phyloP scores from a whole-genome alignment of 1,139 yeast genomes.

The Lipomyces yarrowii region DNA sequence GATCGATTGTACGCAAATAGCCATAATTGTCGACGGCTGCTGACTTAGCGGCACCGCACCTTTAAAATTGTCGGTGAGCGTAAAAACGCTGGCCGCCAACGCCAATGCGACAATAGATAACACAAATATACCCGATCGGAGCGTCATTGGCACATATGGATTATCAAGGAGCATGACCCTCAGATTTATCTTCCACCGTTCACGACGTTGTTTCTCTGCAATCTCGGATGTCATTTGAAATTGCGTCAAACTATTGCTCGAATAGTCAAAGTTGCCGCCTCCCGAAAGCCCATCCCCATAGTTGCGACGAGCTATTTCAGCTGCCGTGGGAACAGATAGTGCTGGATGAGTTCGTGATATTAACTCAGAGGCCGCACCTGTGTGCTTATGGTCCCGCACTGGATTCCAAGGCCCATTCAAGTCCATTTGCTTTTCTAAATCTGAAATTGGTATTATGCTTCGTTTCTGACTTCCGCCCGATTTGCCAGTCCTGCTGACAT shows the following conservation, averaged over 20 bases:
- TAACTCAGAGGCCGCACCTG: slow-evolving; percentile 7
- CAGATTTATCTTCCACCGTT: slow-evolving; percentile 12
- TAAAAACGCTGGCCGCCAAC: slow-evolving; percentile 65
- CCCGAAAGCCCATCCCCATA: background rate
- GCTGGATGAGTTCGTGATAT: background rate
- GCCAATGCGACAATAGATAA: slow-evolving; percentile 66
- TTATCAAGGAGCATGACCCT: slow-evolving; percentile 59
- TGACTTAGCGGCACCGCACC: slow-evolving; percentile 51
- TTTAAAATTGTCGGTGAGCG: slow-evolving; percentile 46
- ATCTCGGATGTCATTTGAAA: slow-evolving; percentile 28
- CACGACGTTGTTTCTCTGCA: slow-evolving; percentile 9
- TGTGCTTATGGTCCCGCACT: slow-evolving; percentile 14
- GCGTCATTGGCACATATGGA: slow-evolving; percentile 77
- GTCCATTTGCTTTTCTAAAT: slow-evolving; percentile 30
- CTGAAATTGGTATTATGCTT: slow-evolving; percentile 16
- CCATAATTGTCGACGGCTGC: slow-evolving; percentile 91
- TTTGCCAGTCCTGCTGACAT: background rate
- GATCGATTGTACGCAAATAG: slow-evolving; percentile 76
- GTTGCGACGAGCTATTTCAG: background rate
- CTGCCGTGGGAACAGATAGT: slow-evolving; percentile 3
- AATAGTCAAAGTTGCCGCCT: background rate
- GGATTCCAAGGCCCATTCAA: slow-evolving; percentile 28
- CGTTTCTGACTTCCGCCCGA: slow-evolving; percentile 13
- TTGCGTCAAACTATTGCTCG: slow-evolving; percentile 4
- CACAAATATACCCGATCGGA: slow-evolving; percentile 68